Conservation (phyloP, 2,329 filamentous ascomycete species). For the Aureobasidium musti region DNA sequence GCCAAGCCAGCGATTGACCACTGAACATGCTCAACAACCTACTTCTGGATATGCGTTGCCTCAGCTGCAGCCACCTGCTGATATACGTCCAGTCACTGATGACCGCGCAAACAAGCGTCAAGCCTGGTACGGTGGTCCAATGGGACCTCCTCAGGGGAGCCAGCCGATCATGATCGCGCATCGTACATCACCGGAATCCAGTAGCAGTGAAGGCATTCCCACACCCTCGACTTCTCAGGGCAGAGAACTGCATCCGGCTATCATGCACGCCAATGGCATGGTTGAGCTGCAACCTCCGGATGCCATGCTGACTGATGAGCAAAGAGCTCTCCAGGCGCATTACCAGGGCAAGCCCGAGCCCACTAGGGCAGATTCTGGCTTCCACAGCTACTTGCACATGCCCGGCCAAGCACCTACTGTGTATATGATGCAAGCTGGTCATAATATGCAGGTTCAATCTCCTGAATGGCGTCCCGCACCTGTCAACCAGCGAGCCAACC, state of each 20-base stretch:
- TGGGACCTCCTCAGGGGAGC: conserved; percentile 37
- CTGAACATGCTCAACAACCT: conserved; percentile 42
- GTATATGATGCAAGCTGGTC: conserved; percentile 41
- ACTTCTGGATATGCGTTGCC: conserved; percentile 44
- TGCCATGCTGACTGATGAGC: conserved; percentile 44
- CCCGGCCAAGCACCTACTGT: conserved; percentile 30
- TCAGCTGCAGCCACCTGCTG: conserved; percentile 34
- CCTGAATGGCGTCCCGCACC: conserved; percentile 36
- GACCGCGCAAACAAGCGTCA: conserved; percentile 64
- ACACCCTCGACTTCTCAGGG: conserved; percentile 54
- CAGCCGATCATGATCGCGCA: conserved; percentile 40
- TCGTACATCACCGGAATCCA: conserved; percentile 58
- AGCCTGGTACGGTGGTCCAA: conserved; percentile 68
- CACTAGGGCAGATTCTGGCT: conserved; percentile 40
- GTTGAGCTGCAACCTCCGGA: conserved; percentile 49
- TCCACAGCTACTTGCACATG: conserved; percentile 37
- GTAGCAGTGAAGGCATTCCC: conserved; percentile 57
- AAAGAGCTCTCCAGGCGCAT: conserved; percentile 42
- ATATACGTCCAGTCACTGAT: background rate
- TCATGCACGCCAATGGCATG: conserved; percentile 54
- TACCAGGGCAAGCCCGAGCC: conserved; percentile 39
- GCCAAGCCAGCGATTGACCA: conserved; percentile 31
- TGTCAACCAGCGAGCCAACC: conserved; percentile 40
- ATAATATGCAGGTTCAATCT: conserved; percentile 37
- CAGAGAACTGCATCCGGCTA: conserved; percentile 55